Percentiles rank a stretch among this genome's conserved stretches.
phyloP scores from a whole-genome alignment of 352 stramenopile genomes.

The Globisporangium echinulatum region DNA sequence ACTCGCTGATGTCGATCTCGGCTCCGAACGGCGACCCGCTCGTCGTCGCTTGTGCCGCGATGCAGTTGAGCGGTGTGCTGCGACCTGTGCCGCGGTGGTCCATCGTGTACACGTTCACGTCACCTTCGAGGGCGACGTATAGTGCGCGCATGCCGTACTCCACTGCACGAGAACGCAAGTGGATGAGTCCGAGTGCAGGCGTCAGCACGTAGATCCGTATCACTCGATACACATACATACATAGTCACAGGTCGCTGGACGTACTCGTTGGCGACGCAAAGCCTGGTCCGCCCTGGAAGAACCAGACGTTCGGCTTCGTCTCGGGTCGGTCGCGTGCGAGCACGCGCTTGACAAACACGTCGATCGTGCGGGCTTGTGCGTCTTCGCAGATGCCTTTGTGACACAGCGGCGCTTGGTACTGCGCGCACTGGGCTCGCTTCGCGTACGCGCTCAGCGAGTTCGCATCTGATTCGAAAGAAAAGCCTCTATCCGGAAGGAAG shows the following conservation, averaged over 20 bases:
- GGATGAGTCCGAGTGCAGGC: too few relatives aligned
- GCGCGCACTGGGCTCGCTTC: slow-evolving; percentile 3
- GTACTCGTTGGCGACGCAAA: slow-evolving; percentile 27
- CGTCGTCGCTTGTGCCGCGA: slow-evolving; percentile 20
- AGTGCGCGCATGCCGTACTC: slow-evolving; percentile 32
- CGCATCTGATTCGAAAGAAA: too few relatives aligned
- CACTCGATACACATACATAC: background rate
- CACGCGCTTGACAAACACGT: slow-evolving; percentile 30
- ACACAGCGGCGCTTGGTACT: slow-evolving; percentile 16
- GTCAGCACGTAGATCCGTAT: background rate
- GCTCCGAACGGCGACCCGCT: slow-evolving; percentile 17
- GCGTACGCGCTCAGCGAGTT: too few relatives aligned
- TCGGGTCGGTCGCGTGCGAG: slow-evolving; percentile 13
- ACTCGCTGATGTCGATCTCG: slow-evolving; percentile 15
- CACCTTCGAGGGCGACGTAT: slow-evolving; percentile 17
- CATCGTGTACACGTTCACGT: slow-evolving; percentile 41
- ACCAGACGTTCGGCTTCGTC: slow-evolving; percentile 29
- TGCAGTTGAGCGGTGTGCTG: slow-evolving; percentile 23
- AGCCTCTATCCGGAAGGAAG: background rate
- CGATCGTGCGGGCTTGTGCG: slow-evolving; percentile 9
- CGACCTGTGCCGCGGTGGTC: slow-evolving; percentile 37
- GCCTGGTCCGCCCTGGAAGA: slow-evolving; percentile 35
- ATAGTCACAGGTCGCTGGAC: slow-evolving; percentile 1
- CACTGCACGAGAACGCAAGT: slow-evolving; percentile 11
- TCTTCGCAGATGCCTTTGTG: slow-evolving; percentile 12